Evolutionary conservation across 257 asterid species (phyloP).

Genomic region (Gentiana macrophylla): DNA sequence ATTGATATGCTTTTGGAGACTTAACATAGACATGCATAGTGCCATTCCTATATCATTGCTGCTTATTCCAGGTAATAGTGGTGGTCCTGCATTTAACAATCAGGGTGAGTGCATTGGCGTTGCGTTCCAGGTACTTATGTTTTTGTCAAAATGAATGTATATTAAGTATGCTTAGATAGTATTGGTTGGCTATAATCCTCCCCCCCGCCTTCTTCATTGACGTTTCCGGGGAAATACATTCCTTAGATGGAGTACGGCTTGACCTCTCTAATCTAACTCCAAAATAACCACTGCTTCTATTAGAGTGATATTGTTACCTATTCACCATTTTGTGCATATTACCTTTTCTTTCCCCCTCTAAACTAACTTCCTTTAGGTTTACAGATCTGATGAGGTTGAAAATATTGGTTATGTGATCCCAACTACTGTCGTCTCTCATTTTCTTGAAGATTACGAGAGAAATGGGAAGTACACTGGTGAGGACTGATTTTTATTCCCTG

Average conservation of each 20-base stretch:
- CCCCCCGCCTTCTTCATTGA: background rate
- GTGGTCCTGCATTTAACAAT: slow-evolving; percentile 97
- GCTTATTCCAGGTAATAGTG: slow-evolving; percentile 74
- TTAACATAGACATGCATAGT: background rate
- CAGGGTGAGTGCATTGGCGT: slow-evolving; percentile 97
- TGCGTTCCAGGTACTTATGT: slow-evolving; percentile 78
- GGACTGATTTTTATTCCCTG: slow-evolving; percentile 11
- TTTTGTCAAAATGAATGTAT: background rate
- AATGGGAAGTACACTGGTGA: slow-evolving; percentile 85
- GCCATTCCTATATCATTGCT: background rate
- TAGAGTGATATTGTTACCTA: no score
- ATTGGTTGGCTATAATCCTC: background rate
- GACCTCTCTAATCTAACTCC: no score
- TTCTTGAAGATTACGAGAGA: slow-evolving; percentile 85
- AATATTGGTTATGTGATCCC: slow-evolving; percentile 97
- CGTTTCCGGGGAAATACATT: no score
- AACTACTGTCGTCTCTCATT: slow-evolving; percentile 84
- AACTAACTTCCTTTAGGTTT: slow-evolving; percentile 57
- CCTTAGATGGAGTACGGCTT: no score
- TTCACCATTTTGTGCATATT: slow-evolving; percentile 1
- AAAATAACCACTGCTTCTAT: no score
- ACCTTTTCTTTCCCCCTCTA: slow-evolving; percentile 21
- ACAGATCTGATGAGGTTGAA: slow-evolving; percentile 94
- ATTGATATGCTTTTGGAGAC: no score
- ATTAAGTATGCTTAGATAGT: no score